Evolutionary conservation across 2,329 filamentous ascomycete genomes (phyloP).

Genomic region (Aspergillus spinulosporus): DNA sequence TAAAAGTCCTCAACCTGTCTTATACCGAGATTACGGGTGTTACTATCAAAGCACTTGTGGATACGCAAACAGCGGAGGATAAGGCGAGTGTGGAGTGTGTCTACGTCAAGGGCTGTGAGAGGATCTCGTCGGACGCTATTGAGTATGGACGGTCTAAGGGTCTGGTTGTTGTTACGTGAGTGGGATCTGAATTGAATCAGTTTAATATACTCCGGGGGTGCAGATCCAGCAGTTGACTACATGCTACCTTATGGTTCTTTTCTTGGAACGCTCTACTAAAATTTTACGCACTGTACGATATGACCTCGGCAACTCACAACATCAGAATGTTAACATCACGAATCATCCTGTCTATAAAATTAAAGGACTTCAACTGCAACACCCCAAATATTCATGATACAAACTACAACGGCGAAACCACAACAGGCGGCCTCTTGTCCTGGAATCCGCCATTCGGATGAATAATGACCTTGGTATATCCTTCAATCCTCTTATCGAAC

Average conservation of each 20-base stretch:
- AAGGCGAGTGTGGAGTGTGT: slow-evolving; percentile 18
- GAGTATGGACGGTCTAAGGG: slow-evolving; percentile 34
- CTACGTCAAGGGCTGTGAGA: slow-evolving; percentile 30
- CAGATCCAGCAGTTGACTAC: too few relatives aligned
- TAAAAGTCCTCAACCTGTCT: slow-evolving; percentile 38
- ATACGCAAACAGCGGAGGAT: slow-evolving; percentile 19
- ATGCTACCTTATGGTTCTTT: too few relatives aligned
- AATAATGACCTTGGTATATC: slow-evolving; percentile 68
- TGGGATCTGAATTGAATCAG: too few relatives aligned
- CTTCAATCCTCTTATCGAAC: slow-evolving; percentile 65
- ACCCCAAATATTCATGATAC: too few relatives aligned
- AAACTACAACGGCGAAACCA: not conserved
- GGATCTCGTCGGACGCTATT: slow-evolving; percentile 36
- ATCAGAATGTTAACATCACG: too few relatives aligned
- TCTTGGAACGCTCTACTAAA: too few relatives aligned
- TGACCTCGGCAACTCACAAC: too few relatives aligned
- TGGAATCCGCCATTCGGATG: slow-evolving; percentile 58
- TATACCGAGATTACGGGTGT: slow-evolving; percentile 37
- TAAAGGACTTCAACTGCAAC: not conserved
- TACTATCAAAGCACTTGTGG: slow-evolving; percentile 36
- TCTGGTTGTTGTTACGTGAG: slow-evolving; percentile 27
- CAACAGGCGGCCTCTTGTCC: not conserved
- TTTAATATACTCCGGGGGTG: too few relatives aligned
- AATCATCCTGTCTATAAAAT: too few relatives aligned
- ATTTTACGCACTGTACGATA: too few relatives aligned